Conservation (phyloP, 2,329 filamentous ascomycete species). For the Dothideomycetes sp. region DNA sequence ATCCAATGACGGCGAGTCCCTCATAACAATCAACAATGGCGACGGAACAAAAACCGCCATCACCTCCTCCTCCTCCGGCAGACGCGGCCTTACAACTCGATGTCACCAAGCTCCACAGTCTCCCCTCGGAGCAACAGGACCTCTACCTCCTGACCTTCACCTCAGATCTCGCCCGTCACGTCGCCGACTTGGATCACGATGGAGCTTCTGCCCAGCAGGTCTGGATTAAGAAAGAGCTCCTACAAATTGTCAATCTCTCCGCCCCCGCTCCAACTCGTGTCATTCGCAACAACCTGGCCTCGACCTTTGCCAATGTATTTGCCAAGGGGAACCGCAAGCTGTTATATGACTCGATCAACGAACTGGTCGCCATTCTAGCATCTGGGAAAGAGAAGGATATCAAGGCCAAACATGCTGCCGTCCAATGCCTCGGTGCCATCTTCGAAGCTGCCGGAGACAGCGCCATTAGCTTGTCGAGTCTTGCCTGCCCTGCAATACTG, state of each 20-base stretch:
- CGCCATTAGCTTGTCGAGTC: conserved; percentile 69
- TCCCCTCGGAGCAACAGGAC: conserved; percentile 91
- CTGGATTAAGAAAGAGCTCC: conserved; percentile 85
- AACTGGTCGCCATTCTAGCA: conserved; percentile 64
- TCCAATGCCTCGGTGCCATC: conserved; percentile 76
- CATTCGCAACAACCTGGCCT: conserved; percentile 79
- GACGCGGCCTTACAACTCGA: conserved; percentile 56
- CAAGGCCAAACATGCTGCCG: conserved; percentile 76
- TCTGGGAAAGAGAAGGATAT: conserved; percentile 73
- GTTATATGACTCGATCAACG: conserved; percentile 89
- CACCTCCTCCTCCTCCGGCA: conserved; percentile 11
- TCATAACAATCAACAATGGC: conserved; percentile 6
- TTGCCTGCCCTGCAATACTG: conserved; percentile 62
- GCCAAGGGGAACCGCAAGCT: conserved; percentile 79
- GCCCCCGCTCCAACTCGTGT: conserved; percentile 78
- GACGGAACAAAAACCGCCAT: conserved; percentile 5
- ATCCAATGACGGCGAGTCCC: background rate
- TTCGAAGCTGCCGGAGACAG: conserved; percentile 92
- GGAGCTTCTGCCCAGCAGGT: conserved; percentile 82
- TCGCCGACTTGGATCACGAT: conserved; percentile 62
- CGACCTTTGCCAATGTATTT: conserved; percentile 75
- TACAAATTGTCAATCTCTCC: conserved; percentile 79
- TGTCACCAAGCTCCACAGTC: conserved; percentile 74
- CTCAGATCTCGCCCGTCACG: conserved; percentile 71
- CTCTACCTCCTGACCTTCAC: conserved; percentile 87